phyloP scores from a whole-genome alignment of 495 filamentous ascomycete genomes.

The Platismatia glauca region DNA sequence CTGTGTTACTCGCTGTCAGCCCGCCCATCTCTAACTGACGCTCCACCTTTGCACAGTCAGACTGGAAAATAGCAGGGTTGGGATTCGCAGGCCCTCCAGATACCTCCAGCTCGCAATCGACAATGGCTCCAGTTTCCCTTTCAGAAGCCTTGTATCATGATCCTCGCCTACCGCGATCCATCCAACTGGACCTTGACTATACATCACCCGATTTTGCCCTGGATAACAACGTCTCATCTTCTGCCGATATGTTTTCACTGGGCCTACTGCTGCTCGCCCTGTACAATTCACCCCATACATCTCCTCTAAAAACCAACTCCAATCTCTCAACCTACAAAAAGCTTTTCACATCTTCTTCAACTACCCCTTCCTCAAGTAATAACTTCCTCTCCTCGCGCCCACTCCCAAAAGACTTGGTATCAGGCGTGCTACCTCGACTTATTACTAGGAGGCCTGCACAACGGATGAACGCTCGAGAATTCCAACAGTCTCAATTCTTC shows the following conservation, averaged over 20 bases:
- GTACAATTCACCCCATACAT: constrained; percentile 85
- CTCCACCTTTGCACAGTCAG: constrained; percentile 48
- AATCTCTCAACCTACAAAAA: constrained; percentile 75
- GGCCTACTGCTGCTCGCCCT: constrained; percentile 81
- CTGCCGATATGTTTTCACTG: constrained; percentile 86
- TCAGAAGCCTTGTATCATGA: constrained; percentile 79
- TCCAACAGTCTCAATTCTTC: constrained; percentile 89
- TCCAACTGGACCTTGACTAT: constrained; percentile 88
- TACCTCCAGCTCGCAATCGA: constrained; percentile 54
- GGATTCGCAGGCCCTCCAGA: constrained; percentile 77
- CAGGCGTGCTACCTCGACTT: constrained; percentile 66
- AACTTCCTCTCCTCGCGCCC: constrained; percentile 72
- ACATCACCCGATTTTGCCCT: constrained; percentile 88
- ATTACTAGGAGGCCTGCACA: constrained; percentile 80
- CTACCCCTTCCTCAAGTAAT: constrained; percentile 67
- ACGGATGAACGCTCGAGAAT: constrained; percentile 79
- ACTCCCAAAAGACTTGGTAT: constrained; percentile 67
- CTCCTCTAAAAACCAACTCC: constrained; percentile 71
- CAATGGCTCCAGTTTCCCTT: constrained; percentile 65
- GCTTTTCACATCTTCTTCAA: constrained; percentile 63
- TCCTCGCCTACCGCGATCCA: constrained; percentile 67
- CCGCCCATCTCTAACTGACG: constrained; percentile 17
- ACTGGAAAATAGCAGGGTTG: constrained; percentile 95
- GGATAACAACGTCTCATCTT: constrained; percentile 69
- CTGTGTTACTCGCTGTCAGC: neutral